Base-by-base conservation (phyloP, 352 stramenopile species). In the Albugo laibachii region DNA sequence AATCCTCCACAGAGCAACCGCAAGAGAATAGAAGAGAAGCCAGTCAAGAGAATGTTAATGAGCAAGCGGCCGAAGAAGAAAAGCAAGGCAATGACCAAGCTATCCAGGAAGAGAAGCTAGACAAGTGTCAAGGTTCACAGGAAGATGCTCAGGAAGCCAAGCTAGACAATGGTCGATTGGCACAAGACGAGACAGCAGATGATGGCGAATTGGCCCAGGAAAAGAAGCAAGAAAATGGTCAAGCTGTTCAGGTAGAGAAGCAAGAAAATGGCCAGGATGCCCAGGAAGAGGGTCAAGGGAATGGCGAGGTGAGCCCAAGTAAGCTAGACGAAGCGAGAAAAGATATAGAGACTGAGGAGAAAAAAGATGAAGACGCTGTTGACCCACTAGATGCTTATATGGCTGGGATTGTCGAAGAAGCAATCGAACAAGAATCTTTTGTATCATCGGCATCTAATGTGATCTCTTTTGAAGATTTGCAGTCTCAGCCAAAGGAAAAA, bases 301-400 rank as follows among this genome's bases (percentile, higher is more conserved):
- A 31, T 31, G 24, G 24, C 24, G 3, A 31, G 3, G 24, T 31
- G 24, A 31, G 24, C 24, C 8, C 24, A 31, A 3, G 3, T 31
- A 31, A 31, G 24, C 24, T 31, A 31, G 24, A 31, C n/a, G 19
- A 69, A 73, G 47, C 62, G 69, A 4, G 58, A 77, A 48, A 47
- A 78, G 13, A 46, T 64, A 20, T 56, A 79, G 19, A 56, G 55
- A 10, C 50, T 47, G 11, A 69, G 11, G 68, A 74, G 20, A 69
- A 85, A 47, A 63, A 83, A 45, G 73, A 83, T 5, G 68, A 84
- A 5, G 65, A 88, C 42, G 72, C 87, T 54, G 67, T 86, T 20
- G 78, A 92, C 48, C 78, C 78, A 13, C 45, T 92, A 24, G 78
- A 92, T 52, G 78, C 75, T 4, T 92, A 87, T 53, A 92, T 92